Base-by-base conservation (phyloP, 2,329 filamentous ascomycete genomes). In the Trichophyton benhamiae region DNA sequence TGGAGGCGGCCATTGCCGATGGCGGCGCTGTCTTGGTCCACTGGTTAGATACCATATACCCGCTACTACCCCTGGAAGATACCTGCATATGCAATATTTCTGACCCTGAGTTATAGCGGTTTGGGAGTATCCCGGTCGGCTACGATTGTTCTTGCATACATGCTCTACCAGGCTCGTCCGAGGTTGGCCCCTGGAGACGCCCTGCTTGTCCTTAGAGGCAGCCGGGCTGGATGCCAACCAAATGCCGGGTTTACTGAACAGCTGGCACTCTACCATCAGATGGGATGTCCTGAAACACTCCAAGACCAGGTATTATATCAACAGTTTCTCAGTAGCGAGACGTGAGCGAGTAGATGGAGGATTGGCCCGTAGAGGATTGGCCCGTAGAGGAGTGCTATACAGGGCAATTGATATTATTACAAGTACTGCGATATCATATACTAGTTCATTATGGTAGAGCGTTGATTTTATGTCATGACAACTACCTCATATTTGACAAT, bases 81-180 rank as follows among this genome's bases (percentile, higher is more conserved):
- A 44, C 20, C 15, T 42, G 41, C 57, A 42, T 42, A 25, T 38
- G 3, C n/a, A n/a, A 42, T 8, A 58, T 17, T 27, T 60, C 52
- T 55, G 27, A 55, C 52, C 27, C 52, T 17, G 30, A 55, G 52
- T 44, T 55, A 55, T 38, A 96, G 92, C 80, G 92, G 90, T 20
- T 95, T 95, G 85, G 94, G 94, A 58, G 95, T 95, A 76, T 96
- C 91, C 36, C 88, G 94, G 62, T 97, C 92, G 53, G 88, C 92
- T 66, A 87, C 90, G 36, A 83, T 88, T 66, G 82, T 89, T 59
- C 82, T 94, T 61, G 92, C 92, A 63, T 97, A 91, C 74, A 79
- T 97, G 59, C 86, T 96, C 73, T 69, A 74, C 66, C 85, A 83
- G 74, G 82, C 13, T 55, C 52, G 52, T 13, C 27, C 82, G 67